A percentile compares a stretch with the other conserved stretches of the same genome.
These are phyloP conservation scores for Luvunga scandens DNA, from an alignment of 345 rosid genomes.

Conservation along the genomic window DNA sequence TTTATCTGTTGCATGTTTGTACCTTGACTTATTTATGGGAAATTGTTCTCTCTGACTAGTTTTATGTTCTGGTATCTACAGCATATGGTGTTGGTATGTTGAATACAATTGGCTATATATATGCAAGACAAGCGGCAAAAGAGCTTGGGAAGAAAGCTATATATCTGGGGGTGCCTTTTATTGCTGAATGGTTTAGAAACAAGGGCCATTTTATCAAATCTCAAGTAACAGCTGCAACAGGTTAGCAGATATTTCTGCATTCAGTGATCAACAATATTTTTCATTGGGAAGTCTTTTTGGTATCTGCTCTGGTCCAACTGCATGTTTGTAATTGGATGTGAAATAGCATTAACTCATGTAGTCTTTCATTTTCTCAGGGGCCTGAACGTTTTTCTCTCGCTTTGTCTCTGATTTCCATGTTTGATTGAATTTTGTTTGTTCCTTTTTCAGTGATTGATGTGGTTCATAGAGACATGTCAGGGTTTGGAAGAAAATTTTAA, in stretches of 20 bases:
- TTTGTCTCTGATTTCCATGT: not conserved
- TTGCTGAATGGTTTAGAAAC: slow-evolving; percentile 98
- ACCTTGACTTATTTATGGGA: not conserved
- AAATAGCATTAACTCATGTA: not conserved
- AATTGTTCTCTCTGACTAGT: slow-evolving; percentile 11
- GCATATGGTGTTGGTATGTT: slow-evolving; percentile 95
- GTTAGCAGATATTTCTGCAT: slow-evolving; percentile 38
- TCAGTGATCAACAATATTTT: slow-evolving; percentile 8
- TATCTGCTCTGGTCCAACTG: slow-evolving; percentile 6
- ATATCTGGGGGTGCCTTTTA: slow-evolving; percentile 80
- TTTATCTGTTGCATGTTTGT: slow-evolving; percentile 4
- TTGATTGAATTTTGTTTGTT: not conserved
- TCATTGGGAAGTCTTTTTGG: slow-evolving; percentile 1
- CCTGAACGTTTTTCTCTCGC: not conserved
- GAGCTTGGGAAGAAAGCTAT: slow-evolving; percentile 94
- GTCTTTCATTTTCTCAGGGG: not conserved
- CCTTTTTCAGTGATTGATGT: not conserved
- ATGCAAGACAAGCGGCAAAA: slow-evolving; percentile 89
- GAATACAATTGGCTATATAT: slow-evolving; percentile 91
- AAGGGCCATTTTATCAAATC: slow-evolving; percentile 94
- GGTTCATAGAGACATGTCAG: not conserved
- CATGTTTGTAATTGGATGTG: not conserved
- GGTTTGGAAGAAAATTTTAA: not conserved
- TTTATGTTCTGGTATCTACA: slow-evolving; percentile 32
- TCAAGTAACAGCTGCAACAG: slow-evolving; percentile 98